A percentile compares a stretch with the other conserved stretches of the same genome.
These are phyloP conservation scores for Angophora floribunda DNA, from an alignment of 345 rosid species.

Conservation along the genomic window DNA sequence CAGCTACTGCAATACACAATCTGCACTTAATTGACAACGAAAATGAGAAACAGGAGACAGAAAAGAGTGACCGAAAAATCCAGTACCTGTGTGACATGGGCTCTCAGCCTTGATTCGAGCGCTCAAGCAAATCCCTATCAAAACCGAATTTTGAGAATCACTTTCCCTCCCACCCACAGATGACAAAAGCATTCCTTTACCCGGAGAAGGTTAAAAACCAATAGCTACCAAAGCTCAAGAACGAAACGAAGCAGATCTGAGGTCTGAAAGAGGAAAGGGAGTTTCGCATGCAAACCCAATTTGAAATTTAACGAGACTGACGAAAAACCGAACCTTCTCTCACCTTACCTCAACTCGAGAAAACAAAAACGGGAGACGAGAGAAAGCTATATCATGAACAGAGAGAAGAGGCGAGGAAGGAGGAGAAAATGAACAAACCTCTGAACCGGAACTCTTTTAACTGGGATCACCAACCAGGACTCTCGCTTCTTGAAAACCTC, in stretches of 20 bases:
- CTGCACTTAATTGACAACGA: not conserved
- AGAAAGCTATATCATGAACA: not conserved
- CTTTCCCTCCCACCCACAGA: not conserved
- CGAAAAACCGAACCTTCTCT: not conserved
- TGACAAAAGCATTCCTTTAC: not conserved
- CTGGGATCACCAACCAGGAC: no score
- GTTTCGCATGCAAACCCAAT: not conserved
- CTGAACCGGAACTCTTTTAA: not conserved
- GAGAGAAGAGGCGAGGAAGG: not conserved
- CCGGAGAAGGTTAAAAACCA: not conserved
- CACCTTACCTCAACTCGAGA: not conserved
- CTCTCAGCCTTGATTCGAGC: constrained; percentile 85
- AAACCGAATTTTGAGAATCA: constrained; percentile 1
- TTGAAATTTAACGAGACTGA: not conserved
- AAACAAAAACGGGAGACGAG: not conserved
- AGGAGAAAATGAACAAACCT: not conserved
- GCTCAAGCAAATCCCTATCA: constrained; percentile 89
- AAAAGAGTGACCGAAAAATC: not conserved
- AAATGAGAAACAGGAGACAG: not conserved
- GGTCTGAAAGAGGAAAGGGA: not conserved
- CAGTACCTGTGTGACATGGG: constrained; percentile 57
- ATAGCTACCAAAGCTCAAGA: not conserved
- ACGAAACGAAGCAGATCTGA: not conserved
- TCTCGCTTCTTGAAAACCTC: no score
- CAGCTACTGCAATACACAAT: not conserved